Conservation (phyloP, 306 rosid species). For the Gynostemma pentaphyllum region DNA sequence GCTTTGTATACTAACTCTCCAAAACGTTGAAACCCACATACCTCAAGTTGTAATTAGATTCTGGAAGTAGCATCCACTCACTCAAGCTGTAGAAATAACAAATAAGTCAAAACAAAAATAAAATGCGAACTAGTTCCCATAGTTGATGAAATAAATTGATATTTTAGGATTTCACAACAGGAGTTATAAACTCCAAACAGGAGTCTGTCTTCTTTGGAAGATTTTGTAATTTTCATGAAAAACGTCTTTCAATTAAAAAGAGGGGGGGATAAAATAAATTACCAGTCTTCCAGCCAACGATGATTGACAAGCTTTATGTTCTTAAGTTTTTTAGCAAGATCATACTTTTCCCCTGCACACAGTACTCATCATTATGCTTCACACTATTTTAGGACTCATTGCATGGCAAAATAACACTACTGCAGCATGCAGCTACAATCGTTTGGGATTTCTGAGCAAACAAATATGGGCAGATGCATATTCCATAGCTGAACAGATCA, state of each 20-base stretch:
- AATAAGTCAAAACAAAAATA: slow-evolving; percentile 4
- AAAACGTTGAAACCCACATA: slow-evolving; percentile 6
- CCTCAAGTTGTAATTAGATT: slow-evolving; percentile 66
- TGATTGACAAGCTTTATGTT: slow-evolving; percentile 77
- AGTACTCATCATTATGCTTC: background rate
- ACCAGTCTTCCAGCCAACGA: slow-evolving; percentile 93
- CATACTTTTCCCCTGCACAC: slow-evolving; percentile 74
- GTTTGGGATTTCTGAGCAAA: background rate
- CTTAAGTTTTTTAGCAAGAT: slow-evolving; percentile 61
- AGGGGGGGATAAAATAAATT: slow-evolving; percentile 14
- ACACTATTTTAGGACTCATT: background rate
- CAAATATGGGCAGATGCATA: background rate
- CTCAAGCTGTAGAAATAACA: slow-evolving; percentile 50
- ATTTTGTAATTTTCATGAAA: too few relatives aligned
- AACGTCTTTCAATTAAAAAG: too few relatives aligned
- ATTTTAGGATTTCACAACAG: background rate
- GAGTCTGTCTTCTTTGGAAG: too few relatives aligned
- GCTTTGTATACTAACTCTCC: background rate
- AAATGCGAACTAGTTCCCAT: background rate
- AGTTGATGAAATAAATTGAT: background rate
- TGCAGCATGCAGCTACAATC: background rate
- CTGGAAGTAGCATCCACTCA: slow-evolving; percentile 69
- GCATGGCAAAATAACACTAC: background rate
- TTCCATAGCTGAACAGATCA: too few relatives aligned
- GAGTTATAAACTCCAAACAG: too few relatives aligned